A percentile compares a stretch with the other conserved stretches of the same genome.
Conservation (phyloP, 2,329 filamentous ascomycete genomes). For the Aspergillus fischeri region DNA sequence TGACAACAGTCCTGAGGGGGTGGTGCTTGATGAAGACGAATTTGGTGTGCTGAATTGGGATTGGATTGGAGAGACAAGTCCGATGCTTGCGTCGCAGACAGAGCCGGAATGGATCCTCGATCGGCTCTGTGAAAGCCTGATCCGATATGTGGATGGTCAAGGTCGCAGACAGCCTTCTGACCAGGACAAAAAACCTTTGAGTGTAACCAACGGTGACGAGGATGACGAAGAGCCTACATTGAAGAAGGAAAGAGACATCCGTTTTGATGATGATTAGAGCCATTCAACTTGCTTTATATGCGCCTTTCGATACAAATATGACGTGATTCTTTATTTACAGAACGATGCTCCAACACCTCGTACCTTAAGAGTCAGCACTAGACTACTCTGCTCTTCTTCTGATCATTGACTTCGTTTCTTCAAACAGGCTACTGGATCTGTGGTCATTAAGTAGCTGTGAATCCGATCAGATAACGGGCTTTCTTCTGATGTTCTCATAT, state of each 20-base stretch:
- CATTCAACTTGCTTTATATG: background rate
- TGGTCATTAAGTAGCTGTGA: too few species aligned
- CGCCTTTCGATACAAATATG: background rate
- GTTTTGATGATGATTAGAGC: conserved; percentile 10
- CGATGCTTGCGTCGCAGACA: conserved; percentile 58
- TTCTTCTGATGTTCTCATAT: too few species aligned
- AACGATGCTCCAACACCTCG: background rate
- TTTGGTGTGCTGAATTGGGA: conserved; percentile 64
- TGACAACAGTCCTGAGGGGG: conserved; percentile 28
- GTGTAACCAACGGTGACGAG: background rate
- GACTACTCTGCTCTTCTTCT: background rate
- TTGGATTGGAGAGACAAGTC: conserved; percentile 67
- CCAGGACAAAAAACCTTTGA: background rate
- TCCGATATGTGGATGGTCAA: conserved; percentile 38
- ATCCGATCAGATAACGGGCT: too few species aligned
- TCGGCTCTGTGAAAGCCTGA: conserved; percentile 61
- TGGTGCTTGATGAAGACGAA: conserved; percentile 48
- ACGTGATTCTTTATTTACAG: background rate
- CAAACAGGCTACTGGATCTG: too few species aligned
- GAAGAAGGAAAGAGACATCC: conserved; percentile 23
- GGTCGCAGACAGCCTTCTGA: conserved; percentile 9
- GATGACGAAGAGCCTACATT: conserved; percentile 16
- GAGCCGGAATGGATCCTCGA: conserved; percentile 67
- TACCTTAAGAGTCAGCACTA: background rate
- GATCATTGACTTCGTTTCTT: too few species aligned